Base-by-base conservation (phyloP, 495 filamentous ascomycete genomes). In the Sphaerosporella brunnea region DNA sequence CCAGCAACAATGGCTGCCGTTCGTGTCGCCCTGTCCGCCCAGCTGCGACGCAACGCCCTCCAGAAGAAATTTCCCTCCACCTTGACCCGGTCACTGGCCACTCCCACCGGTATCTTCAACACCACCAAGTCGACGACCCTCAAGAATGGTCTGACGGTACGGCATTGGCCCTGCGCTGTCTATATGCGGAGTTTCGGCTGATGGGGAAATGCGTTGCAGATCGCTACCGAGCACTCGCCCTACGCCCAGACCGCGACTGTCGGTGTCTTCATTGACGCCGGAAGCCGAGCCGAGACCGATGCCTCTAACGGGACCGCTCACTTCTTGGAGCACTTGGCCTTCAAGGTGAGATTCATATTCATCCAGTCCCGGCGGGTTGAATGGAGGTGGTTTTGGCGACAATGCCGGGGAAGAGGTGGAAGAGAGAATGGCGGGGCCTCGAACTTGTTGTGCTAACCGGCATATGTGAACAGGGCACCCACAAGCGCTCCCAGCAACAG, bases 261-360 rank as follows among this genome's bases (percentile, higher is more conserved):
- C 58, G 90, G 90, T 61, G 83, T 99, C 37, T 99, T 92, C 82
- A 96, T 99, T 65, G 92, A 99, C 72, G 87, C 90, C 73, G 90
- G 90, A 66, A 92, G 83, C 67, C 75, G 90, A 65, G 86, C 90
- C 66, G 90, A 99, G 75, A 99, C 90, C 56, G 83, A 90, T 69
- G 84, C 80, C 76, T 93, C 86, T 60, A 96, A 94, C 73, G 90
- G 90, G 69, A 96, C 92, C 51, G 90, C 90, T 51, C 90, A 99
- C 72, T 99, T 96, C 74, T 75, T 99, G 53, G 90, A 99, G 71
- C 90, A 99, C 69, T 75, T 99, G 64, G 92, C 92, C 58, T 99
- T 99, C 76, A 99, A 99, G 80, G 86, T 93, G 71, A 40, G 48
- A 36, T n/a, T n/a, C n/a, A n/a, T n/a, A n/a, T n/a, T n/a, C n/a